Conservation (phyloP, 768 basidiomycete species). For the Rhodocollybia butyracea region DNA sequence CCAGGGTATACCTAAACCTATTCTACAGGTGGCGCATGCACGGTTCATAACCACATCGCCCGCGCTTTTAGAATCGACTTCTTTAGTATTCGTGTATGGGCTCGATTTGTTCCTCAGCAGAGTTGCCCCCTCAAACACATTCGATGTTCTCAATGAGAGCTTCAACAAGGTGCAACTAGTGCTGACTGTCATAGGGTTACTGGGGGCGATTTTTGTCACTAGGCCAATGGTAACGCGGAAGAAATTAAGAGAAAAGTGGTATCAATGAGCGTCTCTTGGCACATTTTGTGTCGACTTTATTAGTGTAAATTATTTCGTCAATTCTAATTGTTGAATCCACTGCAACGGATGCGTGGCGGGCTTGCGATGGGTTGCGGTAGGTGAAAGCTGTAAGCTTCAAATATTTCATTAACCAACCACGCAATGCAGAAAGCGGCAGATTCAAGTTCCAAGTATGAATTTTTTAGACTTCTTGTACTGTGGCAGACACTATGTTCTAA, state of each 20-base stretch:
- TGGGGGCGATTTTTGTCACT: slow-evolving; percentile 72
- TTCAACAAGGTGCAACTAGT: slow-evolving; percentile 94
- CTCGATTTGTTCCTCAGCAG: slow-evolving; percentile 89
- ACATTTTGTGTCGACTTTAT: no score
- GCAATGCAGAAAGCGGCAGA: no score
- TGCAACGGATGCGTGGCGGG: no score
- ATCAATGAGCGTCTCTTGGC: no score
- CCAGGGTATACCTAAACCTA: background rate
- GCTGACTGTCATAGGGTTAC: slow-evolving; percentile 71
- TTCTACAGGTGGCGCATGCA: slow-evolving; percentile 57
- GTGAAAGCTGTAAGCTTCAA: no score
- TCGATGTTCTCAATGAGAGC: slow-evolving; percentile 86
- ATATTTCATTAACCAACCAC: no score
- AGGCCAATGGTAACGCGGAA: slow-evolving; percentile 79
- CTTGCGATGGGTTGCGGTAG: no score
- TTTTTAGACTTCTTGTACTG: no score
- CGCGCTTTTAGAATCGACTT: slow-evolving; percentile 88
- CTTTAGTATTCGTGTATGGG: slow-evolving; percentile 81
- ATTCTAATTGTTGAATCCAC: no score
- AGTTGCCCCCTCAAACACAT: slow-evolving; percentile 82
- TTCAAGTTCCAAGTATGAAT: no score
- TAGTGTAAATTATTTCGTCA: no score
- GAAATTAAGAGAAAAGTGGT: slow-evolving; percentile 69
- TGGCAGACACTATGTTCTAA: no score
- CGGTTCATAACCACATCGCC: slow-evolving; percentile 73